Evolutionary conservation across 2,329 filamentous ascomycete genomes (phyloP).

Genomic region (Sclerotinia subarctica): DNA sequence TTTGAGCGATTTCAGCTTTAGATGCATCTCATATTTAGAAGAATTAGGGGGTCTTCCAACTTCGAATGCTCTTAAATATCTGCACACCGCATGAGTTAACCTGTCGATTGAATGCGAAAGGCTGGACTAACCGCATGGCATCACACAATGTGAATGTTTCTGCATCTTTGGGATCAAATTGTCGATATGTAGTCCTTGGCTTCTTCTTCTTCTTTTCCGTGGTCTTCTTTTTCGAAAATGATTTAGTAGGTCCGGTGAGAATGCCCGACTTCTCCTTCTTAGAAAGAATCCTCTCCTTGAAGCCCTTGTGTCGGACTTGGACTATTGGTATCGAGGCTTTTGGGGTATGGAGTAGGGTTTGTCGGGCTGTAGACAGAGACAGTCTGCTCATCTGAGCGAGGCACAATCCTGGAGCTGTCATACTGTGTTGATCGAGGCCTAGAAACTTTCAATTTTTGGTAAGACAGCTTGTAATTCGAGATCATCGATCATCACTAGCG

Average conservation of each 20-base stretch:
- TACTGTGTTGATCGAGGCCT: conserved; percentile 25
- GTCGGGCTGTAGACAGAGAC: conserved; percentile 27
- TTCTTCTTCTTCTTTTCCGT: conserved; percentile 38
- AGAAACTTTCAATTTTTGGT: background rate
- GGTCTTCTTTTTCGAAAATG: conserved; percentile 38
- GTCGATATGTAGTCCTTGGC: conserved; percentile 36
- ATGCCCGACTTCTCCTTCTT: conserved; percentile 28
- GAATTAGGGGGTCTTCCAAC: conserved; percentile 72
- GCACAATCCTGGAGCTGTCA: conserved; percentile 36
- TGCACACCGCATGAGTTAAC: conserved; percentile 40
- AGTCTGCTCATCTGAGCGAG: conserved; percentile 39
- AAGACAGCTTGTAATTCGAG: conserved; percentile 9
- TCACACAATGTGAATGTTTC: conserved; percentile 81
- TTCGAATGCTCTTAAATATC: conserved; percentile 88
- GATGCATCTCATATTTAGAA: conserved; percentile 83
- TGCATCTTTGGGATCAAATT: conserved; percentile 39
- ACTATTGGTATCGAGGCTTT: conserved; percentile 30
- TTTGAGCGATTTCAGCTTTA: conserved; percentile 79
- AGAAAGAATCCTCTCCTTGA: conserved; percentile 26
- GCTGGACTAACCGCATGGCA: conserved; percentile 72
- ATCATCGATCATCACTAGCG: conserved; percentile 15
- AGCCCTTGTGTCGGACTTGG: conserved; percentile 23
- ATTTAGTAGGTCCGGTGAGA: conserved; percentile 23
- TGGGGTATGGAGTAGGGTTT: conserved; percentile 21
- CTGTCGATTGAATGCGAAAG: background rate